Evolutionary conservation across 257 asterid species (phyloP).

Genomic region (Gentiana straminea): DNA sequence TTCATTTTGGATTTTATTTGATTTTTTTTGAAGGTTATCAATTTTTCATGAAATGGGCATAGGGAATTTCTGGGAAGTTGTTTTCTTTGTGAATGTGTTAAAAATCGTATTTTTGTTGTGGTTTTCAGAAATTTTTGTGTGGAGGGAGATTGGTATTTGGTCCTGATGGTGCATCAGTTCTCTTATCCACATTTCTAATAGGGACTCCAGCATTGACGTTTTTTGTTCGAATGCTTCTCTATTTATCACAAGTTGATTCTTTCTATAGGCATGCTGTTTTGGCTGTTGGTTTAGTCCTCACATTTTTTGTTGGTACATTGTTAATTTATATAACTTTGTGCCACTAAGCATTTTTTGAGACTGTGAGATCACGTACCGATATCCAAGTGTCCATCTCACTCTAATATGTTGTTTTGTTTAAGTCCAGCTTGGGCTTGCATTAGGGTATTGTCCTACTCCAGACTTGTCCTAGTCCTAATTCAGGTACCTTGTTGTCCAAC

Average conservation of each 20-base stretch:
- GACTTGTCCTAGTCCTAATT: too few species aligned
- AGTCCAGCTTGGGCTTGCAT: too few species aligned
- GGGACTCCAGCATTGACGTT: constrained; percentile 63
- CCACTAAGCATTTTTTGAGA: too few species aligned
- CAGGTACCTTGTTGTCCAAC: too few species aligned
- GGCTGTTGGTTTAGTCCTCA: constrained; percentile 44
- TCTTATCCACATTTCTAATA: constrained; percentile 48
- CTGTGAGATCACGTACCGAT: too few species aligned
- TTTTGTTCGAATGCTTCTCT: constrained; percentile 42
- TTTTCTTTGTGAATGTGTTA: neutral
- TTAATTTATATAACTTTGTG: too few species aligned
- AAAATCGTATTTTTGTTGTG: neutral
- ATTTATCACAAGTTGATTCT: constrained; percentile 28
- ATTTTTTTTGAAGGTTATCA: too few species aligned
- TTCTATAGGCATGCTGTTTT: constrained; percentile 36
- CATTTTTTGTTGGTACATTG: constrained; percentile 39
- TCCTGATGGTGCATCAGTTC: constrained; percentile 58
- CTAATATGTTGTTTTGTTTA: too few species aligned
- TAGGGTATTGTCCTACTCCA: too few species aligned
- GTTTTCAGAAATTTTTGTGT: constrained; percentile 57
- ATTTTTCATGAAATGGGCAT: neutral
- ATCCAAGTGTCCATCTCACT: too few species aligned
- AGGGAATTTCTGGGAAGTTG: constrained; percentile 1
- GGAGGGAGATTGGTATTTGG: constrained; percentile 88
- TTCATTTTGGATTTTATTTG: too few species aligned